Evolutionary conservation across 805 yeast genomes (phyloP).

Genomic region (Schizosaccharomyces osmophilus): DNA sequence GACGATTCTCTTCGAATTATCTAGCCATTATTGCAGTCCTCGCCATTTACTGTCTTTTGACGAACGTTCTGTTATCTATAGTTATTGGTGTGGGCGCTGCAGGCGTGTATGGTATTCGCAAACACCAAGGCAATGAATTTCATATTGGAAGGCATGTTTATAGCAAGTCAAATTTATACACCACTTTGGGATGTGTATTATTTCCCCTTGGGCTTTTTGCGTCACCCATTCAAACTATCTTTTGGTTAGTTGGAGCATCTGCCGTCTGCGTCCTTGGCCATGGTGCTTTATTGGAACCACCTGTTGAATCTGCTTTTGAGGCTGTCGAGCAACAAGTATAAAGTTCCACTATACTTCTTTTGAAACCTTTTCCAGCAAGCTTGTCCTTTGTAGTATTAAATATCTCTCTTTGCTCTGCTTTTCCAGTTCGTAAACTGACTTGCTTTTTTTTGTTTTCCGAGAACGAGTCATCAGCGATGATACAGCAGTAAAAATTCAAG

Average conservation of each 20-base stretch:
- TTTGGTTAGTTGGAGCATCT: conserved; percentile 82
- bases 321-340: conserved; percentile 28
- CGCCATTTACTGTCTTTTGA: conserved; percentile 62
- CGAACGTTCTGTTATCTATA: conserved; percentile 63
- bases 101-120: conserved; percentile 59
- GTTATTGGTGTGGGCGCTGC: conserved; percentile 48
- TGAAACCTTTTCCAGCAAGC: neutral
- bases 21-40: conserved; percentile 44
- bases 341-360: neutral
- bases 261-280: conserved; percentile 58
- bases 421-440: no score
- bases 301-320: conserved; percentile 80
- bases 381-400: neutral
- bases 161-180: conserved; percentile 60
- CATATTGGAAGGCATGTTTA: conserved; percentile 33
- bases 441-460: no score
- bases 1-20: conserved; percentile 74
- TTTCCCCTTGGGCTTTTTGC: conserved; percentile 68
- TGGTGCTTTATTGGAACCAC: conserved; percentile 81
- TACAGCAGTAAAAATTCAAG: no score
- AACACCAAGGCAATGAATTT: conserved; percentile 61
- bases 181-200: conserved; percentile 42
- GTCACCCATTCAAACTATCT: conserved; percentile 63
- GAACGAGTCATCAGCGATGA: no score
- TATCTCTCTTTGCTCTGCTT: no score